Percentiles rank a stretch among this genome's conserved stretches.
phyloP scores from a whole-genome alignment of 148 eudicot species.

The Rhododendron griersonianum region DNA sequence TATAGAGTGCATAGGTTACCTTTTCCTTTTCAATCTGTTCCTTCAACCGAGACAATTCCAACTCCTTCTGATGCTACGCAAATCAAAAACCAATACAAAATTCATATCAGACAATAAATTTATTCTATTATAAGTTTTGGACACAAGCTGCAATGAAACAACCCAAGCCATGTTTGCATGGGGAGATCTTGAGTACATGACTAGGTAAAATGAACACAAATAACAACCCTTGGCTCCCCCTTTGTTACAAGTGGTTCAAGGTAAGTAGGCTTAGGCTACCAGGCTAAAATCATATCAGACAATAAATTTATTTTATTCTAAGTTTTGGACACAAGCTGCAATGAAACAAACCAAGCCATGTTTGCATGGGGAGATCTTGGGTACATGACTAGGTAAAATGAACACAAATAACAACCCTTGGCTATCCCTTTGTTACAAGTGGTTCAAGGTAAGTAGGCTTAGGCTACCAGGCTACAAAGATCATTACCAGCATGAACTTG shows the following conservation, averaged over 20 bases:
- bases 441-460: slow-evolving; percentile 2
- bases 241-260: neutral
- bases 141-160: neutral
- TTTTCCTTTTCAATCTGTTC: slow-evolving; percentile 77
- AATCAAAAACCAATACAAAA: slow-evolving; percentile 11
- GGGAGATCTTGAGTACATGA: neutral
- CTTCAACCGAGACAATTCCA: slow-evolving; percentile 79
- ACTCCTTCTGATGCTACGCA: slow-evolving; percentile 82
- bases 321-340: neutral
- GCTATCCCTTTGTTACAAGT: neutral
- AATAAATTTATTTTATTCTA: neutral
- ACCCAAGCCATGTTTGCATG: neutral
- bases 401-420: neutral
- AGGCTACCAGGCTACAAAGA: slow-evolving; percentile 1
- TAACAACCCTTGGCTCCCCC: neutral
- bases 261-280: slow-evolving; percentile 1
- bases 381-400: neutral
- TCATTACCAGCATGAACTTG: slow-evolving; percentile 61
- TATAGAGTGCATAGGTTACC: slow-evolving; percentile 33
- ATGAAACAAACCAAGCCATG: neutral
- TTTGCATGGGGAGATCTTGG: neutral
- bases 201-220: neutral
- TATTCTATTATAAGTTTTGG: neutral
- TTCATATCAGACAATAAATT: neutral
- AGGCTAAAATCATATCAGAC: neutral